These are phyloP conservation scores for Chaetomiaceae sp. DNA, from an alignment of 2,329 filamentous ascomycete genomes.

Conservation along the genomic window DNA sequence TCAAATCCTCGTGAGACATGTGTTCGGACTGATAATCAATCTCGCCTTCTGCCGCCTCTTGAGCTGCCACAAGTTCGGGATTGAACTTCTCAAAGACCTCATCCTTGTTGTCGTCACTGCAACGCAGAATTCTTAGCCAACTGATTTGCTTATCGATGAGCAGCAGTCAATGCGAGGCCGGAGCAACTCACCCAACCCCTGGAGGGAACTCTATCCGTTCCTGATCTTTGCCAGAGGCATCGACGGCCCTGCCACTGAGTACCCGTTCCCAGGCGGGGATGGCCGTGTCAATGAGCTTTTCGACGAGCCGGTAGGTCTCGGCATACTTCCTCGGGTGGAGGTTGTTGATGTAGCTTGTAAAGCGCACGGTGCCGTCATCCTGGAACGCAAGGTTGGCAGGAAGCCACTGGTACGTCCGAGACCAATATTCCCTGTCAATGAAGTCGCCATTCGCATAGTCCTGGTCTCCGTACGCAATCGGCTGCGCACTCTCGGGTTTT, in stretches of 20 bases:
- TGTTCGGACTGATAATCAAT: constrained; percentile 24
- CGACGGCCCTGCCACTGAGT: constrained; percentile 3
- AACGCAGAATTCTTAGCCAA: background rate
- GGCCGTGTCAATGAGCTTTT: constrained; percentile 34
- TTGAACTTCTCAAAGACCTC: constrained; percentile 6
- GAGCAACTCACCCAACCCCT: background rate
- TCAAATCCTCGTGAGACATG: constrained; percentile 28
- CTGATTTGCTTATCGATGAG: background rate
- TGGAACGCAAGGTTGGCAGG: constrained; percentile 36
- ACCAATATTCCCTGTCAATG: constrained; percentile 22
- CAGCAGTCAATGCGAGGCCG: background rate
- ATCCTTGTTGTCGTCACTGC: background rate
- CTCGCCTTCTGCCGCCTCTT: constrained; percentile 11
- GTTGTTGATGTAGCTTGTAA: constrained; percentile 45
- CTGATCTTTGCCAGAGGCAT: background rate
- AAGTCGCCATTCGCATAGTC: background rate
- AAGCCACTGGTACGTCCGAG: constrained; percentile 33
- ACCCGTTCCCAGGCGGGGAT: constrained; percentile 40
- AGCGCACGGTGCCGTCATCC: constrained; percentile 29
- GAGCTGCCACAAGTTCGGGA: background rate
- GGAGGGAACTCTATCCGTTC: background rate
- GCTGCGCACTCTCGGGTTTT: background rate
- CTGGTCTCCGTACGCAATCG: too few relatives aligned
- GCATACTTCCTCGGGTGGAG: constrained; percentile 36
- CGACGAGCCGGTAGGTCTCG: constrained; percentile 34